Evolutionary conservation across 2,329 filamentous ascomycete genomes (phyloP), one percentile per base, ranked within the genome.

Genomic region (Fusarium hainanense): DNA sequence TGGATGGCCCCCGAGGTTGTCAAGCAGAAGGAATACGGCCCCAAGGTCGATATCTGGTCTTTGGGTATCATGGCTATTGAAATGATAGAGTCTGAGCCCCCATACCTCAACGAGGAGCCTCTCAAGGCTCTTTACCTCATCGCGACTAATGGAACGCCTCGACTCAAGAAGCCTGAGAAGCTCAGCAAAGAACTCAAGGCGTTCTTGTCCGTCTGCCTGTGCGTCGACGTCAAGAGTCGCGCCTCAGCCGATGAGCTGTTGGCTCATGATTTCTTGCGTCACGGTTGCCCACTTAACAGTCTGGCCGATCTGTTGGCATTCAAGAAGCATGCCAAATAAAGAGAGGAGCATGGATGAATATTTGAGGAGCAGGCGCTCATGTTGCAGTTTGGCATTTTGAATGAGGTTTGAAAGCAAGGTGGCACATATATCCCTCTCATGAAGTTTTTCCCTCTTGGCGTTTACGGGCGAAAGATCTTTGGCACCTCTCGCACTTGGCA

Each of bases 1-100:
- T 99, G 96, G 96, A 99, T 99, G 96, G 96, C 96, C 11, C 96
- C 96, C 40, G 96, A 99, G 81, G 96, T 99, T 46, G 96, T 99
- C 79, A 98, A 98, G 84, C 96, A 98, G 80, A 98, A 98, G 84
- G 95, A 98, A 81, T 99, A 99, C 77, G 96, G 95, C 41, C 92
- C 93, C 77, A 98, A 98, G 85, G 96, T 98, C 68, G 96, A 99
- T 78, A 97, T 98, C 78, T 99, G 96, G 96, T 98, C 94, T 30
- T 85, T 99, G 67, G 96, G 96, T 77, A 99, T 99, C 82, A 99
- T 98, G 96, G 95, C 96, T 25, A 98, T 99, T 77, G 96, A 99
- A 82, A 98, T 99, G 96, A 98, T 98, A 77, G 96, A 99, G 80
- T 97, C 93, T 20, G 96, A 99, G 81, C 96, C 96, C 8, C 96